Base-by-base conservation (phyloP, 108 stramenopile species). In the Nitzschia inconspicua region DNA sequence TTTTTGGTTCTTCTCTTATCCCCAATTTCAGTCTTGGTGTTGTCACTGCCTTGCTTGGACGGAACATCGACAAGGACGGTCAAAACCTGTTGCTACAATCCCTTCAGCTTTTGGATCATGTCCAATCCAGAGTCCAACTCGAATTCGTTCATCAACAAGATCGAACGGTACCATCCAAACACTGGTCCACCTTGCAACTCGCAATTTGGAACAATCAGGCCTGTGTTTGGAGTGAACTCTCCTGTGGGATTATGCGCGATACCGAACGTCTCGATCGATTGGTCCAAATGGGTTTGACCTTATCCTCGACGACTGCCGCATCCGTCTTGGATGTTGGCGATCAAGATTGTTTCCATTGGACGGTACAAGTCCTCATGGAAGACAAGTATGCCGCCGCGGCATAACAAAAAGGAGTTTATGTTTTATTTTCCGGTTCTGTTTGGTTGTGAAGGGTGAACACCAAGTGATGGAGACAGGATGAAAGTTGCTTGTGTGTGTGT, bases 191-290 rank as follows among this genome's bases (percentile, higher is more conserved):
- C 47, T 47, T 61, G 10, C 46, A 61, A 23, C 60, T 61, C 1
- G 47, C 60, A 34, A 37, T 61, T 48, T 25, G 47, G 32, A 61
- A 61, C 16, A 61, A 61, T 44, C 47, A 61, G 35, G 60, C 60
- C 9, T 61, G 60, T 32, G 34, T 61, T 36, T 43, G 47, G 13
- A 34, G 47, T 36, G 60, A 61, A 25, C 30, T 61, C 4, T 37
- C 60, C 1, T n/a, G n/a, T n/a, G n/a, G n/a, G n/a, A n/a, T n/a
- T n/a, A 61, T 61, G 60, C 23, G 24, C 32, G 47, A 35, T 48
- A n/a, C n/a, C n/a, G 28, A 61, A 24, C 16, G 36, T 8, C 10
- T 61, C 32, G 60, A 29, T 1, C 29, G 30, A n/a, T 37, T 61
- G 4, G 47, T 61, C 30, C 46, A 61, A 24, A 61, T 61, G 60